Conservation (phyloP, 2,329 filamentous ascomycete genomes). For the Sphaerulina populicola region DNA sequence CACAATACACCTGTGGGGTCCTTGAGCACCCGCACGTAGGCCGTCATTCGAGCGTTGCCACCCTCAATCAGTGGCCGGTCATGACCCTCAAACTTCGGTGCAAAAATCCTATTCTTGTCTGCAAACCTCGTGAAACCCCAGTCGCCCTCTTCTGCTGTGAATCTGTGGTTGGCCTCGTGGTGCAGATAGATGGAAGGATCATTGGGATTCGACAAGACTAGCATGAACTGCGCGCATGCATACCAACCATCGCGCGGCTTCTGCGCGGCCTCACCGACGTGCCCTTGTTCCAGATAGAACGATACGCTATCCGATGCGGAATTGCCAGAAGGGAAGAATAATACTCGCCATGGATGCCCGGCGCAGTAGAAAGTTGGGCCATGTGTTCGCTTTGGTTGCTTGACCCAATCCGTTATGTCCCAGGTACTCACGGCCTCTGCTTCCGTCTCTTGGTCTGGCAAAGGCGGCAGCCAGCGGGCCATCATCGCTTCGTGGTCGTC, state of each 20-base stretch:
- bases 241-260: conserved; percentile 87
- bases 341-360: conserved; percentile 84
- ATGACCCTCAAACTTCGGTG: conserved; percentile 61
- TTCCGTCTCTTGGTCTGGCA: conserved; percentile 72
- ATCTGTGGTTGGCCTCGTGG: conserved; percentile 84
- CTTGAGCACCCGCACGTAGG: conserved; percentile 72
- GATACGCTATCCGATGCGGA: conserved; percentile 80
- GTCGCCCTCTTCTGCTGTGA: conserved; percentile 91
- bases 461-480: conserved; percentile 63
- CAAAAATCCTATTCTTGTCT: conserved; percentile 78
- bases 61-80: conserved; percentile 67
- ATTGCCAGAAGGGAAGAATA: conserved; percentile 93
- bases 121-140: conserved; percentile 98
- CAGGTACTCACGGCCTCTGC: conserved; percentile 73
- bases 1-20: conserved; percentile 82
- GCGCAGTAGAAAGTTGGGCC: conserved; percentile 81
- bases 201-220: conserved; percentile 89
- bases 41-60: conserved; percentile 69
- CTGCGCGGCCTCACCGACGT: conserved; percentile 55
- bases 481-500: conserved; percentile 74
- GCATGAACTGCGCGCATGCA: conserved; percentile 88
- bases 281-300: conserved; percentile 93
- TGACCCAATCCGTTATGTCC: conserved; percentile 78
- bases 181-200: conserved; percentile 73
- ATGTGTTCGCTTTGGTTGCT: conserved; percentile 68